Evolutionary conservation across 495 filamentous ascomycete genomes (phyloP).

Genomic region (Tuber calosporum): DNA sequence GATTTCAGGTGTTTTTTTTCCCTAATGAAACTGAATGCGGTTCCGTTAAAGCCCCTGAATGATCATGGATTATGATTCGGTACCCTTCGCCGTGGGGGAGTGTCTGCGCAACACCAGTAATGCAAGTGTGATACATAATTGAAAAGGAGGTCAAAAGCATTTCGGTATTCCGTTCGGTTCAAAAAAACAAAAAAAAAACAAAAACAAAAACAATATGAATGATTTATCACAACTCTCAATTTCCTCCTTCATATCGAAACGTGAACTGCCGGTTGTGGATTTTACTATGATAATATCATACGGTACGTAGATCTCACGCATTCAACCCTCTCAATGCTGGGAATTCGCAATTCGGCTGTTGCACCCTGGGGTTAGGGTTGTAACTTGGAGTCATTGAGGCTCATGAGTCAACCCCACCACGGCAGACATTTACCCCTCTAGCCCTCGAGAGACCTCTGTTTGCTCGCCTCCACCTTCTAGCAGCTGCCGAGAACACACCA

Average conservation of each 20-base stretch:
- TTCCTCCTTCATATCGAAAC: too few species aligned
- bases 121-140: too few species aligned
- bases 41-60: not conserved
- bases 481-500: not conserved
- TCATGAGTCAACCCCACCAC: slow-evolving; percentile 37
- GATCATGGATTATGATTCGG: not conserved
- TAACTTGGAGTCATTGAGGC: slow-evolving; percentile 8
- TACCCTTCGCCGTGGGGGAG: not conserved
- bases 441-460: slow-evolving; percentile 6
- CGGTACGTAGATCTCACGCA: too few species aligned
- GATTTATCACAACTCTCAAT: too few species aligned
- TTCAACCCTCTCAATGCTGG: not conserved
- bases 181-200: too few species aligned
- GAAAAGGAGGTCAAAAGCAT: too few species aligned
- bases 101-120: not conserved
- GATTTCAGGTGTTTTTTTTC: not conserved
- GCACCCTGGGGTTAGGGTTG: slow-evolving; percentile 24
- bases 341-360: not conserved
- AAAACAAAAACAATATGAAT: too few species aligned
- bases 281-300: too few species aligned
- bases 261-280: too few species aligned
- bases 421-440: slow-evolving; percentile 28
- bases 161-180: too few species aligned
- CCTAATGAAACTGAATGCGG: not conserved
- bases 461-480: not conserved